phyloP scores from a whole-genome alignment of 1,284 basidiomycete species.

The Thelephora terrestris region DNA sequence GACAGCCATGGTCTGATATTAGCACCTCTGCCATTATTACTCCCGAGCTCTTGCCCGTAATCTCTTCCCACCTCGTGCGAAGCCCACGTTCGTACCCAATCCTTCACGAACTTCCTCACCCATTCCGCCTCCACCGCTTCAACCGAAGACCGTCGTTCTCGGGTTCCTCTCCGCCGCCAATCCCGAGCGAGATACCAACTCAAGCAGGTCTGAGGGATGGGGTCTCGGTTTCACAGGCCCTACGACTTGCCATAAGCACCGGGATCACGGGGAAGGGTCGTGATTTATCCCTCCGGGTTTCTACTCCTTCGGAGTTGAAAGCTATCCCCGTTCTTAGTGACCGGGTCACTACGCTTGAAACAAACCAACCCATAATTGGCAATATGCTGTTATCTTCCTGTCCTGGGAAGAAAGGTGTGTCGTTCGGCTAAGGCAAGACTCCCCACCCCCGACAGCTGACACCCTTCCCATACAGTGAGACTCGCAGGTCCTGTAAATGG shows the following conservation, averaged over 20 bases:
- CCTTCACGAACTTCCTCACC: conserved; percentile 25
- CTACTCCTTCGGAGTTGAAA: neutral
- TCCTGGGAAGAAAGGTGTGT: conserved; percentile 84
- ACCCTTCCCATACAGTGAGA: conserved; percentile 43
- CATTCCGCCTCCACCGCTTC: conserved; percentile 24
- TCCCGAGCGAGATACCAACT: conserved; percentile 8
- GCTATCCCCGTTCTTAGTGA: neutral
- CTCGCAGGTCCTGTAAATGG: conserved; percentile 76
- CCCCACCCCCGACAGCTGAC: neutral
- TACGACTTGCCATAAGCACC: conserved; percentile 11
- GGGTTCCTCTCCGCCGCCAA: conserved; percentile 7
- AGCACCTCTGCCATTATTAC: conserved; percentile 64
- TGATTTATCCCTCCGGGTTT: no score
- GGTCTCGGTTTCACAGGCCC: conserved; percentile 10
- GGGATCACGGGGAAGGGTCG: conserved; percentile 1
- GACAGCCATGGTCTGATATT: conserved; percentile 1
- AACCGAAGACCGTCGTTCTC: conserved; percentile 5
- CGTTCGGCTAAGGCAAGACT: neutral
- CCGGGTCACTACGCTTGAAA: neutral
- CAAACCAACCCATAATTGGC: conserved; percentile 44
- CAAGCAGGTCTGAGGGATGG: conserved; percentile 15
- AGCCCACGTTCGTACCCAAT: conserved; percentile 25
- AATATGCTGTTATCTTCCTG: conserved; percentile 89
- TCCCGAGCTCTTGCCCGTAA: conserved; percentile 42
- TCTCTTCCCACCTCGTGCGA: conserved; percentile 41